These are phyloP conservation scores for Moringa oleifera DNA, from an alignment of 345 rosid species.

Conservation along the genomic window DNA sequence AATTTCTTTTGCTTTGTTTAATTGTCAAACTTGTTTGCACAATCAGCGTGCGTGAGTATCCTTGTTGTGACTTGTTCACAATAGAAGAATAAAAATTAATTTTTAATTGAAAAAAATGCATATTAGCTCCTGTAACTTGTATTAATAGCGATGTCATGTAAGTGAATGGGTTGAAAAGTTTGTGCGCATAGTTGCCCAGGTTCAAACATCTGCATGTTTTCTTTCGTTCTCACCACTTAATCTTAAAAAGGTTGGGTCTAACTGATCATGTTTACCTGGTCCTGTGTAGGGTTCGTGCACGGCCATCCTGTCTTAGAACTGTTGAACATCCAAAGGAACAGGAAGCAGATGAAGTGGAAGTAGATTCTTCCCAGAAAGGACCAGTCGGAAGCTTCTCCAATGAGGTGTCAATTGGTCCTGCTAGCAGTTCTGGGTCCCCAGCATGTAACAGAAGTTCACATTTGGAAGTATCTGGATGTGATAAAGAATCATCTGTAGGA, in stretches of 20 bases:
- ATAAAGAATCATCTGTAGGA: constrained; percentile 19
- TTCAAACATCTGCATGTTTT: background rate
- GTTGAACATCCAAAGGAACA: constrained; percentile 33
- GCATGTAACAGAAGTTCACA: constrained; percentile 17
- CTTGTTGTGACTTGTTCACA: too few species aligned
- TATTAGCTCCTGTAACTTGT: too few species aligned
- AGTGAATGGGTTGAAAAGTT: too few species aligned
- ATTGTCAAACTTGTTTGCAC: too few species aligned
- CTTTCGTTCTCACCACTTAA: background rate
- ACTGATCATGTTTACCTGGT: background rate
- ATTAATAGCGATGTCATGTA: too few species aligned
- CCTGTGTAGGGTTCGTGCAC: constrained; percentile 45
- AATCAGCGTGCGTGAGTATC: too few species aligned
- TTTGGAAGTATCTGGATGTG: constrained; percentile 22
- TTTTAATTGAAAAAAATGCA: too few species aligned
- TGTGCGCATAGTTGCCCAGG: too few species aligned
- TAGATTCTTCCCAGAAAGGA: constrained; percentile 23
- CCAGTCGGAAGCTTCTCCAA: constrained; percentile 19
- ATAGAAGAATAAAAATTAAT: too few species aligned
- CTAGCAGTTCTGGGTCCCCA: constrained; percentile 12
- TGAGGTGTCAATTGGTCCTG: constrained; percentile 9
- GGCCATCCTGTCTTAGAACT: constrained; percentile 44
- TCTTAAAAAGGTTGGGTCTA: background rate
- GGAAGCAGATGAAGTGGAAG: constrained; percentile 20
- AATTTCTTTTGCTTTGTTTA: too few species aligned